Conservation (phyloP, 2,329 filamentous ascomycete genomes). For the Botrytis elliptica region DNA sequence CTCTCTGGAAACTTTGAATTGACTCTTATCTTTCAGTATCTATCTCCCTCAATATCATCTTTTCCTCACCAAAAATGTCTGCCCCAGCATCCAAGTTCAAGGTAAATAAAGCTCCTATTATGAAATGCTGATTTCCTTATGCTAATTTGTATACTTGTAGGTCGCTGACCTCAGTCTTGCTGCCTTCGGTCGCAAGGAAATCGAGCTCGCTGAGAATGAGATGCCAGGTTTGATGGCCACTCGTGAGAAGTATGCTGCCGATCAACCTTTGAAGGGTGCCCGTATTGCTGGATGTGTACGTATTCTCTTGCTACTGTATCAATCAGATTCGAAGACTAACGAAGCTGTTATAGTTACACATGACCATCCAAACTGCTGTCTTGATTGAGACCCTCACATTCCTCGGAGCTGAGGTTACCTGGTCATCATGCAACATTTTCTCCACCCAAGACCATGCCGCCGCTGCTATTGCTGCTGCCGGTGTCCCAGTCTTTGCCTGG, state of each 20-base stretch:
- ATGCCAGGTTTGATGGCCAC: constrained; percentile 99
- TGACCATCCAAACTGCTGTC: constrained; percentile 98
- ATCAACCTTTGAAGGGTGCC: constrained; percentile 92
- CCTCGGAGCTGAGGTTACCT: constrained; percentile 97
- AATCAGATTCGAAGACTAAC: constrained; percentile 56
- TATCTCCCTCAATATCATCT: constrained; percentile 20
- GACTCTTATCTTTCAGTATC: constrained; percentile 9
- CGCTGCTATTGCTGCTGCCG: constrained; percentile 82
- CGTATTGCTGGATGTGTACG: constrained; percentile 90
- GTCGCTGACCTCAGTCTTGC: constrained; percentile 97
- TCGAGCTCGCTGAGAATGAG: constrained; percentile 93
- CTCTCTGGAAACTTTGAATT: not conserved
- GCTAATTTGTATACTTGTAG: constrained; percentile 45
- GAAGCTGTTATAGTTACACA: constrained; percentile 26
- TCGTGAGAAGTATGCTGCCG: constrained; percentile 82
- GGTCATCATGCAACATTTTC: constrained; percentile 99
- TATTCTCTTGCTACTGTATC: constrained; percentile 39
- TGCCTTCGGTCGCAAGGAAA: constrained; percentile 98
- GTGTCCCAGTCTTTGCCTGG: constrained; percentile 77
- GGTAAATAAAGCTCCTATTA: constrained; percentile 21
- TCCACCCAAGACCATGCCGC: constrained; percentile 97
- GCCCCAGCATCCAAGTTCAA: constrained; percentile 41
- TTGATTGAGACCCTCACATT: constrained; percentile 95
- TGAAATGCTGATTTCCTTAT: constrained; percentile 2
- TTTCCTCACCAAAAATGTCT: constrained; percentile 37